Evolutionary conservation across 208 protist genomes (phyloP).

Genomic region (Acanthamoeba polyphaga): DNA sequence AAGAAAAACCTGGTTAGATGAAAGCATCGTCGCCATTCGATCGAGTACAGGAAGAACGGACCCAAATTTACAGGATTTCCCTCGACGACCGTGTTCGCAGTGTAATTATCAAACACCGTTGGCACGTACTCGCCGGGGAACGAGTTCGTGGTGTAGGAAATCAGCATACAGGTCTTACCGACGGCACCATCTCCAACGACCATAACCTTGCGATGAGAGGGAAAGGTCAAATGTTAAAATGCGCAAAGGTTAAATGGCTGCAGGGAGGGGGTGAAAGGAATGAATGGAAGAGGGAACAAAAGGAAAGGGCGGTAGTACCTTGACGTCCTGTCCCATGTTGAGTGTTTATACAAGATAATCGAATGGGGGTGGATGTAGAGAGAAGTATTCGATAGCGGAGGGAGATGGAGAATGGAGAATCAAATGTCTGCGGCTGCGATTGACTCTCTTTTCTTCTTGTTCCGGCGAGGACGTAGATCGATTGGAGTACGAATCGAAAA

Average conservation of each 20-base stretch:
- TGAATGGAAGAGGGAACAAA: neutral
- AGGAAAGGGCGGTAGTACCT: neutral
- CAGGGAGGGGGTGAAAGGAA: neutral
- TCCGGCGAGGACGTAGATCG: neutral
- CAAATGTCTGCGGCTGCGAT: neutral
- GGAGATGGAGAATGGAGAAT: neutral
- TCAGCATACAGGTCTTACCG: constrained; percentile 73
- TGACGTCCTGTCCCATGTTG: constrained; percentile 24
- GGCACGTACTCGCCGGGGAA: constrained; percentile 81
- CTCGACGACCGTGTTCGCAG: constrained; percentile 88
- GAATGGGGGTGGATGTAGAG: neutral
- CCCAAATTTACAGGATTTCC: constrained; percentile 89
- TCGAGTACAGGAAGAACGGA: neutral
- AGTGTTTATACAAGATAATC: constrained; percentile 13
- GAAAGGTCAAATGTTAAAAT: neutral
- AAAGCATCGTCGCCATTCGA: neutral
- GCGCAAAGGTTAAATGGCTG: neutral
- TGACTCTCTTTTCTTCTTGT: neutral
- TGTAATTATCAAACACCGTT: constrained; percentile 89
- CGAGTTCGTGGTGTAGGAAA: constrained; percentile 70
- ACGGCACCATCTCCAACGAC: constrained; percentile 82
- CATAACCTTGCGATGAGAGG: constrained; percentile 81
- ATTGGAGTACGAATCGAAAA: neutral
- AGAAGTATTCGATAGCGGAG: neutral
- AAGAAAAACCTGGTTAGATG: neutral